phyloP scores from a whole-genome alignment of 208 protist species.

The Trypanosoma platydactyli region DNA sequence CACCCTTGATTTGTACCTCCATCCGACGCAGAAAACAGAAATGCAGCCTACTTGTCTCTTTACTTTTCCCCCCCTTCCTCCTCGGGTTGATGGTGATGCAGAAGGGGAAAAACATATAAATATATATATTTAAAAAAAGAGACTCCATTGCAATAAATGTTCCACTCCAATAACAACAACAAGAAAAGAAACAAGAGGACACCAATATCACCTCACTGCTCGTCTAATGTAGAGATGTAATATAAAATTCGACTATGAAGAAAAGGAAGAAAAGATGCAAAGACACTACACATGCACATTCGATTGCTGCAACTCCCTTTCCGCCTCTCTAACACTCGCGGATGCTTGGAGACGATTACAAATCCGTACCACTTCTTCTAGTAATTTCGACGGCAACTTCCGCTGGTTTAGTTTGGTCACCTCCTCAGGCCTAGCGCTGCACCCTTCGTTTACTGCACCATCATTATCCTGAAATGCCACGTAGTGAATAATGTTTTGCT shows the following conservation, averaged over 20 bases:
- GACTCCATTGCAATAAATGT: no score
- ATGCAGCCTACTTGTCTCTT: not conserved
- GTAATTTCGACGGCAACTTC: not conserved
- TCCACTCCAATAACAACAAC: no score
- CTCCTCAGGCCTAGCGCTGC: not conserved
- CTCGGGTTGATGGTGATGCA: no score
- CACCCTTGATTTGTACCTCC: conserved; percentile 78
- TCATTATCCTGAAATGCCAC: conserved; percentile 13
- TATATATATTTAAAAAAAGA: no score
- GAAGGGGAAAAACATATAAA: no score
- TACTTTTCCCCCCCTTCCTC: not conserved
- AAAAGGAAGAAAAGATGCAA: no score
- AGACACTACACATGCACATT: not conserved
- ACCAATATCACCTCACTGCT: no score
- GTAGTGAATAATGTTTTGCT: conserved; percentile 27
- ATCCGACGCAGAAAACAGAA: conserved; percentile 24
- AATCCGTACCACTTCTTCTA: conserved; percentile 11
- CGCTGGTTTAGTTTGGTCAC: not conserved
- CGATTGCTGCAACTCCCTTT: not conserved
- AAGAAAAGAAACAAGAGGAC: no score
- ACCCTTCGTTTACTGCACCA: not conserved
- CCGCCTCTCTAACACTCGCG: not conserved
- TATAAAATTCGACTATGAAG: no score
- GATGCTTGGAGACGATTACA: conserved; percentile 4
- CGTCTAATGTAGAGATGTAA: no score